phyloP scores from a whole-genome alignment of 441 rosid genomes.

The Dalechampia spathulata region DNA sequence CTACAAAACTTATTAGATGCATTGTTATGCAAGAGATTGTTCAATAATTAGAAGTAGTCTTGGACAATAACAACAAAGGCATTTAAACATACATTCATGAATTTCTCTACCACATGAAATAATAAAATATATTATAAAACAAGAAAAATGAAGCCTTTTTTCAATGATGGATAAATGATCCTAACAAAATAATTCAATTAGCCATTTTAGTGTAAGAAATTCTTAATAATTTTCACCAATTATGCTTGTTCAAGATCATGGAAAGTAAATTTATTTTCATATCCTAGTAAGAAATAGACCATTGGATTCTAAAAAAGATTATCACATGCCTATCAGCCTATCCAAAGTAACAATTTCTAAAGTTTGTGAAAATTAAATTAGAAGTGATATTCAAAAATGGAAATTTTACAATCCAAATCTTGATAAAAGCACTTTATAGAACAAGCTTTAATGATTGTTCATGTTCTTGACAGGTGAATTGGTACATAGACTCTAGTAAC shows the following conservation, averaged over 20 bases:
- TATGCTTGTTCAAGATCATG: too few relatives aligned
- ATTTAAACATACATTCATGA: conserved; percentile 2
- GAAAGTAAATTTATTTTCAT: too few relatives aligned
- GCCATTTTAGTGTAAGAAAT: too few relatives aligned
- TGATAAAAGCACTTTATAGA: too few relatives aligned
- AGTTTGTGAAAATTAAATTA: background rate
- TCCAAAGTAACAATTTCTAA: background rate
- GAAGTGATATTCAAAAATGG: background rate
- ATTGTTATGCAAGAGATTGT: conserved; percentile 81
- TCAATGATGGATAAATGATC: background rate
- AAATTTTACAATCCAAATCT: background rate
- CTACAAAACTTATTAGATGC: conserved; percentile 74
- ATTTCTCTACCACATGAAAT: conserved; percentile 8
- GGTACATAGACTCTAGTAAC: background rate
- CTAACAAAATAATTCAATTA: background rate
- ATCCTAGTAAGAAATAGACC: too few relatives aligned
- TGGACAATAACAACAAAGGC: conserved; percentile 23
- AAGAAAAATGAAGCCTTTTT: background rate
- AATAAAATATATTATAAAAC: conserved; percentile 6
- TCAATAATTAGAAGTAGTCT: conserved; percentile 92
- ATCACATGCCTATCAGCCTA: background rate
- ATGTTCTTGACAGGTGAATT: background rate
- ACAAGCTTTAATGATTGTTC: background rate
- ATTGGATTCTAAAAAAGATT: too few relatives aligned
- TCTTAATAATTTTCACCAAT: too few relatives aligned